Conservation (phyloP, 352 stramenopile genomes). For the Phytophthora pistaciae region DNA sequence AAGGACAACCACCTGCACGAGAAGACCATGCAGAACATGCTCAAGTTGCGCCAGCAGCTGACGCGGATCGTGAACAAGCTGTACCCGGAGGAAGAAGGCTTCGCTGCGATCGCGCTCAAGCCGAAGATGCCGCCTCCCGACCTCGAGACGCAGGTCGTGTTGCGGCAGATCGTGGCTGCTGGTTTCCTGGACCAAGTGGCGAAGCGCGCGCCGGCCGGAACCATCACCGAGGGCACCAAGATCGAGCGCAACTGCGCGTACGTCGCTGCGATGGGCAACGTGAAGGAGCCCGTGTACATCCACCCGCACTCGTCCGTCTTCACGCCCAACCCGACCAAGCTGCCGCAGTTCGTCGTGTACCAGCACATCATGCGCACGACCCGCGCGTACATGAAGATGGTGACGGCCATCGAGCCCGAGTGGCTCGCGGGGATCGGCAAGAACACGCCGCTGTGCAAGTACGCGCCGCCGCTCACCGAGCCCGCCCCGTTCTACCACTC, state of each 20-base stretch:
- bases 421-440: slow-evolving; percentile 94
- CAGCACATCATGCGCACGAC: slow-evolving; percentile 81
- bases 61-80: slow-evolving; percentile 85
- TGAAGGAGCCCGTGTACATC: slow-evolving; percentile 85
- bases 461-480: slow-evolving; percentile 65
- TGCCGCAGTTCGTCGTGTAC: slow-evolving; percentile 82
- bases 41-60: slow-evolving; percentile 86
- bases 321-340: slow-evolving; percentile 67
- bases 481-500: slow-evolving; percentile 71
- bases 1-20: slow-evolving; percentile 83
- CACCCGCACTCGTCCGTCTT: slow-evolving; percentile 88
- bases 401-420: slow-evolving; percentile 97
- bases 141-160: slow-evolving; percentile 57
- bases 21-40: slow-evolving; percentile 91
- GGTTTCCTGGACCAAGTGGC: slow-evolving; percentile 89
- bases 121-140: slow-evolving; percentile 78
- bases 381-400: slow-evolving; percentile 96
- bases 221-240: slow-evolving; percentile 82
- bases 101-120: slow-evolving; percentile 53
- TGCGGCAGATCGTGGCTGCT: slow-evolving; percentile 82
- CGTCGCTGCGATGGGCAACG: slow-evolving; percentile 57
- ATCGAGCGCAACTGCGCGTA: slow-evolving; percentile 88
- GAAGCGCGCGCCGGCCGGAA: slow-evolving; percentile 72
- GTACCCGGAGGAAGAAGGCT: slow-evolving; percentile 54
- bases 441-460: slow-evolving; percentile 78